A percentile compares a stretch with the other conserved stretches of the same genome.
Conservation (phyloP, 2,329 filamentous ascomycete species). For the Akanthomyces muscarius region DNA sequence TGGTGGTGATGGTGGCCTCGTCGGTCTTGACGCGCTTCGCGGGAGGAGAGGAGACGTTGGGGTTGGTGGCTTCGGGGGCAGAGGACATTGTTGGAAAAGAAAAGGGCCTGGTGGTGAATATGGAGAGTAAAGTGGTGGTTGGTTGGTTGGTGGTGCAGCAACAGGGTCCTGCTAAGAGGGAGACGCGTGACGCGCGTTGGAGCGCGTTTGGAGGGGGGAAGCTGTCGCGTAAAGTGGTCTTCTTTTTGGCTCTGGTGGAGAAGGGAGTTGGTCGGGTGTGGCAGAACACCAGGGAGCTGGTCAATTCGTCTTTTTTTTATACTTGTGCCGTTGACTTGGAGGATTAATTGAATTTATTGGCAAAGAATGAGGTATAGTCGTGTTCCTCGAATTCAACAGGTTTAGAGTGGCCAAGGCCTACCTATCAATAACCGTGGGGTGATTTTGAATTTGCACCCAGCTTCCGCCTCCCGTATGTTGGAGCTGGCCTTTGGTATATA, state of each 20-base stretch:
- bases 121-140: neutral
- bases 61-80: conserved; percentile 1
- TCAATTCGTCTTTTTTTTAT: too few species aligned
- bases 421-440: too few species aligned
- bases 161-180: conserved; percentile 1
- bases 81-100: neutral
- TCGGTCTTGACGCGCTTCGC: conserved; percentile 74
- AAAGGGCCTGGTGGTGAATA: neutral
- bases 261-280: neutral
- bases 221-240: conserved; percentile 1
- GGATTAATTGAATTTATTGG: too few species aligned
- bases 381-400: too few species aligned
- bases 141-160: neutral
- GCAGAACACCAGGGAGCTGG: too few species aligned
- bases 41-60: conserved; percentile 63
- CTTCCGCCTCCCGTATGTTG: too few species aligned
- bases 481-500: too few species aligned
- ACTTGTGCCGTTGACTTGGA: too few species aligned
- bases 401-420: too few species aligned
- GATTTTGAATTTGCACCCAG: too few species aligned
- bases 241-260: neutral
- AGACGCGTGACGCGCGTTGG: conserved; percentile 11
- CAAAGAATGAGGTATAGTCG: too few species aligned
- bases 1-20: conserved; percentile 27
- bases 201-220: conserved; percentile 2